Evolutionary conservation across 1,139 yeast species (phyloP), one percentile per base, ranked within the genome.

Genomic region (Candida sojae): DNA sequence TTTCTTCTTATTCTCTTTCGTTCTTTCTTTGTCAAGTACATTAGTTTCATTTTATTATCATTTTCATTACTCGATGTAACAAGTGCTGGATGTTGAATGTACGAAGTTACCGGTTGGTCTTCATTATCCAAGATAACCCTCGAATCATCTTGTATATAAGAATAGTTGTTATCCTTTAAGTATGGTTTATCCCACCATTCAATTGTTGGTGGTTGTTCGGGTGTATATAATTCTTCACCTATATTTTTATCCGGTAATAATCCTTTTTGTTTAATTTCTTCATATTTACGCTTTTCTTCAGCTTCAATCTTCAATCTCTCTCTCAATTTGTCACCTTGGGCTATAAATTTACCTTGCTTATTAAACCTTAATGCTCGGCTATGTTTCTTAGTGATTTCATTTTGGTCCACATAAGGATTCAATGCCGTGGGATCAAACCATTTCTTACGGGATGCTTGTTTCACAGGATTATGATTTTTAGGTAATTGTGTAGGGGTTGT

Each of bases 181-280:
- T 66, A 76, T 8, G 80, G 82, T 49, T 70, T 65, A 63, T 89
- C 96, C 96, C 96, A 89, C 96, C 96, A 88, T 63, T 88, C 96
- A 2, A 82, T 68, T 10, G 53, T 54, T 0, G 93, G 93, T 0
- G 91, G 91, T 23, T 49, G 59, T 1, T 59, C 64, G 0, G 71
- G 70, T 47, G 67, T 65, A 59, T 76, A 86, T 8, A 63, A 57
- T 4, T 78, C 75, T 56, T 86, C 95, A 1, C 82, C 84, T 0
- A 77, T 53, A 2, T 61, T 58, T 21, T 68, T 65, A 52, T 83
- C 77, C 0, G 88, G 76, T 3, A 74, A 61, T 4, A 82, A 59
- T 0, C 87, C 87, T 53, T 62, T 59, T 2, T 58, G 60, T 54
- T 59, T 64, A n/a, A 67, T 59, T 11, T 58, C 60, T 31, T 58